Base-by-base conservation (phyloP, 139 green algal species). In the Chlamydomonas sp. region DNA sequence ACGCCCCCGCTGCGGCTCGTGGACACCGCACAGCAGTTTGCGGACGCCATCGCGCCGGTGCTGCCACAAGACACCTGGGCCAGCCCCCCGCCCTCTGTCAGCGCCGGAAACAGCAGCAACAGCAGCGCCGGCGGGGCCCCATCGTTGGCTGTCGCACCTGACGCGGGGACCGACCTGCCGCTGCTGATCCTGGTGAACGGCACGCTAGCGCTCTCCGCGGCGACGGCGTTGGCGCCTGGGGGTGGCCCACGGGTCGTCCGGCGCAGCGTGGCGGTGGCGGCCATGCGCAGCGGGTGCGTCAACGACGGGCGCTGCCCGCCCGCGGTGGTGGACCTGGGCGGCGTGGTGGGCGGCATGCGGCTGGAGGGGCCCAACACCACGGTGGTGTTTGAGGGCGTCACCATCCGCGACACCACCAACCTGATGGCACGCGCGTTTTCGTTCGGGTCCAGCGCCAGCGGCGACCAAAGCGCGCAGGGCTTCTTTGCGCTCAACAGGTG, bases 401-500 rank as follows among this genome's bases (percentile, higher is more conserved):
- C 71, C 73, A 63, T 87, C 62, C 62, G 72, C 6, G 80, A 87
- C 63, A 9, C 18, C 9, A 18, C 7, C 60, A 86, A 0, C 20
- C 17, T 20, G 57, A 79, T 78, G 60, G 57, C 4, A 60, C 9
- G n/a, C 1, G 20, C 17, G 9, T 5, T 5, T 7, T 7, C 71
- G 3, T 79, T 63, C 31, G 31, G 31, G 31, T 49, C 5, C n/a
- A 12, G 18, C 66, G 3, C 57, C 60, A 58, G 18, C 31, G 31
- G 31, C n/a, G 16, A 49, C 57, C 58, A 8, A 59, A 31, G 5
- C 8, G 4, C 72, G 16, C 10, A 5, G 1, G 31, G 62, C 72
- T 87, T 87, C 63, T 87, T 87, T 61, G 10, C 14, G 8, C 80
- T 87, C 10, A 14, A 87, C 73, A 64, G 83, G 81, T 85, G 80